Base-by-base conservation (phyloP, 2,329 filamentous ascomycete genomes). In the Chrysoporthe puriensis region DNA sequence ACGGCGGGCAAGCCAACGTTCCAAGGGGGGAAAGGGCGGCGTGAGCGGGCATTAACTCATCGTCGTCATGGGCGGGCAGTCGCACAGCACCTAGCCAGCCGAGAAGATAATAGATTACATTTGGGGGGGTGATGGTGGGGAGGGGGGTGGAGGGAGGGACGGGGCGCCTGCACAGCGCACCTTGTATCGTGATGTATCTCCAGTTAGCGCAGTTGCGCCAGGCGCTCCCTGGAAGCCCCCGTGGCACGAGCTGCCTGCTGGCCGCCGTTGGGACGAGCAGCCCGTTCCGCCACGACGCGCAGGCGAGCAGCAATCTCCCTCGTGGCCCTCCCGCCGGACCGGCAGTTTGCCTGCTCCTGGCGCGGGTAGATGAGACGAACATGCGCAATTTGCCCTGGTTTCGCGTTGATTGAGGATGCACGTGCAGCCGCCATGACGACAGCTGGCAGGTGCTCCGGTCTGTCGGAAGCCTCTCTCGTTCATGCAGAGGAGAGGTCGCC, bases 141-240 rank as follows among this genome's bases (percentile, higher is more conserved):
- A 13, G n/a, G 40, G 40, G 21, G n/a, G 56, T 21, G 14, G 32
- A 36, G 21, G 52, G 26, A 34, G 54, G 8, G 57, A n/a, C 16
- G 16, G 40, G 40, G 1, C 9, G 8, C 18, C 6, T 44, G 4
- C 18, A 43, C 26, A 21, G 36, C 57, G 13, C 21, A 5, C 3
- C 26, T 32, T 60, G 57, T 44, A 60, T 44, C n/a, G 40, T 16
- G 5, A 60, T 26, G 57, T 60, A 60, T 60, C 57, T 54, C 57
- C 18, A 7, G 36, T 21, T 43, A 44, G 57, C 57, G 40, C 56
- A 14, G 6, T 42, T 5, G 36, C 6, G 36, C 36, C 36, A 40
- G 9, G 36, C 9, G 36, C 36, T 40, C 36, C 36, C 36, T 40
- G 36, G 36, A 40, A 6, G 36, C 26, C 26, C 26, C 26, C 26